Conservation (phyloP, 2,329 filamentous ascomycete genomes). For the Saccharata proteae region DNA sequence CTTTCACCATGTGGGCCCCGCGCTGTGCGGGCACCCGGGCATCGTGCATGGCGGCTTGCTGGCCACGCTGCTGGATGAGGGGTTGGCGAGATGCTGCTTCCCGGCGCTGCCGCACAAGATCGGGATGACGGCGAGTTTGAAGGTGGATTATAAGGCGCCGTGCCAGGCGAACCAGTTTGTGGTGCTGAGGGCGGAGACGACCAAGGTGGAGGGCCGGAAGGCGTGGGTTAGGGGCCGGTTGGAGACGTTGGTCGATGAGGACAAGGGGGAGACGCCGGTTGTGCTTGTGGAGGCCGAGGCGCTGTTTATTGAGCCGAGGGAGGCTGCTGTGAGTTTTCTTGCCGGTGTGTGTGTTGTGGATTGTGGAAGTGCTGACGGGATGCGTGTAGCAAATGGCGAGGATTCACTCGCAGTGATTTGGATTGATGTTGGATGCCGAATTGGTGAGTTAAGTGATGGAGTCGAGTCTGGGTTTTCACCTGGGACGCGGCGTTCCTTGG, state of each 20-base stretch:
- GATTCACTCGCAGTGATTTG: background rate
- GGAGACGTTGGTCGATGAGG: constrained; percentile 68
- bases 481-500: too few relatives aligned
- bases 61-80: constrained; percentile 88
- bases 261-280: constrained; percentile 46
- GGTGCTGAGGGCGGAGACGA: constrained; percentile 67
- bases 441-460: background rate
- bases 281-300: constrained; percentile 73
- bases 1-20: constrained; percentile 64
- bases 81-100: constrained; percentile 78
- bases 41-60: constrained; percentile 84
- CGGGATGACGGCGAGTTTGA: constrained; percentile 76
- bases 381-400: background rate
- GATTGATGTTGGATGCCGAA: background rate
- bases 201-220: constrained; percentile 81
- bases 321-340: constrained; percentile 42
- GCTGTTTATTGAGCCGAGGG: constrained; percentile 78
- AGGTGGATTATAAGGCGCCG: constrained; percentile 69
- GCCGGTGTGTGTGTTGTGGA: background rate
- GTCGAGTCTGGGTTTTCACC: background rate
- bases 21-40: constrained; percentile 79
- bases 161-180: constrained; percentile 63
- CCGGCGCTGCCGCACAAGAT: constrained; percentile 75
- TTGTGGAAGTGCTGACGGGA: background rate
- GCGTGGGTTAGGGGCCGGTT: constrained; percentile 85